Evolutionary conservation across 1,139 yeast genomes (phyloP), one percentile per base, ranked within the genome.

Genomic region (Taphrina populina): DNA sequence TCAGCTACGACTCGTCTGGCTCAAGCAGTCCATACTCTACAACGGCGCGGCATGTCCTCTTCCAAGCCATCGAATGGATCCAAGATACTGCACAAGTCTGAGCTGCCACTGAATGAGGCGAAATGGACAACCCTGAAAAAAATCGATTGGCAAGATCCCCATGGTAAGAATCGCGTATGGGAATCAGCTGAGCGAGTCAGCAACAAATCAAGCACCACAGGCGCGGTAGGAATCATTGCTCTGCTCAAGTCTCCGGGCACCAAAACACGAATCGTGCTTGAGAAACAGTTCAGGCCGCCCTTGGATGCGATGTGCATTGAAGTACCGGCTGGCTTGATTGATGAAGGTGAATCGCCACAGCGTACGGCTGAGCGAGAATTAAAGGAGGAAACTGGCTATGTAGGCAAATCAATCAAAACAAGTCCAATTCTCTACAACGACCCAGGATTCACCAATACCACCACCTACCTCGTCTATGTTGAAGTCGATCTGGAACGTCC

Each of bases 251-350:
- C 45, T 8, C 57, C 57, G n/a, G 49, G 36, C 32, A 24, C 32
- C n/a, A 37, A 30, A 27, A 45, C 52, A 34, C 32, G 54, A 7
- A 47, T 57, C 34, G 29, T 57, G 24, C 52, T 53, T 6, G 57
- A 52, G 27, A 57, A 57, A 29, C 59, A 57, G 36, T 57, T 37
- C 13, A 35, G 59, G 6, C 59, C 59, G 13, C 59, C 59, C 10
- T 41, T 43, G 10, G 56, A 45, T 26, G 46, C 46, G 40, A 37
- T 41, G 15, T 57, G 59, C 65, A 81, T 92, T 61, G 98, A 92
- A 69, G 77, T 90, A 64, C 98, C 98, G 0, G 98, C 98, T 0
- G 98, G 98, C 0, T 73, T 92, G 59, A 78, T 92, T 43, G 98
- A 92, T 68, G 88, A 94, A 1, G 77, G 80, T 52, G 98, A 92